phyloP scores from a whole-genome alignment of 1,139 yeast genomes.

The Suhomyces bokatorum region DNA sequence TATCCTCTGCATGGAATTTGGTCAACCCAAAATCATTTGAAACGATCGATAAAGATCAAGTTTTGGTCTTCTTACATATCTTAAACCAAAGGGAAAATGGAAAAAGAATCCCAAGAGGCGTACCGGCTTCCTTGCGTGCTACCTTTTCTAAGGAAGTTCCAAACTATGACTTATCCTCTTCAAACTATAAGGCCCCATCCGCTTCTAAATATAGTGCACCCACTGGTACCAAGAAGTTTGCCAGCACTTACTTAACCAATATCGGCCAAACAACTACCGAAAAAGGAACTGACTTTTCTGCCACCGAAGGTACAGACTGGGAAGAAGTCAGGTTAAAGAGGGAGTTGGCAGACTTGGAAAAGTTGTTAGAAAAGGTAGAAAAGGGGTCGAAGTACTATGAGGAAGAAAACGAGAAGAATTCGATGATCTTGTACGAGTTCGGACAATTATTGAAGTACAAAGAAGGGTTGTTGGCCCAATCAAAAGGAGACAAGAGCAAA shows the following conservation, averaged over 20 bases:
- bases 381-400: slow-evolving; percentile 39
- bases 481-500: slow-evolving; percentile 15
- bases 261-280: slow-evolving; percentile 50
- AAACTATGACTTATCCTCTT: slow-evolving; percentile 58
- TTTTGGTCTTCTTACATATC: slow-evolving; percentile 84
- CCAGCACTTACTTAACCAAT: slow-evolving; percentile 40
- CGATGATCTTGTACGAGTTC: slow-evolving; percentile 63
- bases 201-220: slow-evolving; percentile 21
- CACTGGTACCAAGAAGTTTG: slow-evolving; percentile 31
- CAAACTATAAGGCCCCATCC: slow-evolving; percentile 15
- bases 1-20: slow-evolving; percentile 92
- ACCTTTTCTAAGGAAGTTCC: slow-evolving; percentile 87
- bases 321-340: slow-evolving; percentile 83
- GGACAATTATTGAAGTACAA: slow-evolving; percentile 81
- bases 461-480: slow-evolving; percentile 12
- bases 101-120: slow-evolving; percentile 84
- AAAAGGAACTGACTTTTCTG: slow-evolving; percentile 72
- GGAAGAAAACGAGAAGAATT: slow-evolving; percentile 33
- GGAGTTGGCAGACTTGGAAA: slow-evolving; percentile 73
- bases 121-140: slow-evolving; percentile 90
- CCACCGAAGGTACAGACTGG: slow-evolving; percentile 79
- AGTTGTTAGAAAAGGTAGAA: slow-evolving; percentile 59
- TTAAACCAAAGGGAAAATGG: slow-evolving; percentile 89
- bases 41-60: slow-evolving; percentile 91
- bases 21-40: slow-evolving; percentile 87